Evolutionary conservation across 129 eudicot species (phyloP).

Genomic region (Logfia minima): DNA sequence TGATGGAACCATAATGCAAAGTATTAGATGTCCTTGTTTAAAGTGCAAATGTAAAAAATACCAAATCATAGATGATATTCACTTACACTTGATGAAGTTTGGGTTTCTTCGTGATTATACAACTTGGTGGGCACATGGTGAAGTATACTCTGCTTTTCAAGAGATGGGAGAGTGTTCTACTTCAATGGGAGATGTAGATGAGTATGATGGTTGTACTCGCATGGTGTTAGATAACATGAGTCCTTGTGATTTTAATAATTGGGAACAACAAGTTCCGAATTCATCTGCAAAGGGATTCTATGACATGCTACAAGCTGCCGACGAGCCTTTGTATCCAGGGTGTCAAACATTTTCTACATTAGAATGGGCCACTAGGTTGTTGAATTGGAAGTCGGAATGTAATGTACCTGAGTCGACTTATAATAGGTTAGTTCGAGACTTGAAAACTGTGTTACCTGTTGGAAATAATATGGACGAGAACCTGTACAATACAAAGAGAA

Average conservation of each 20-base stretch:
- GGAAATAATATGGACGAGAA: neutral
- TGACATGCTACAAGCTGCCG: slow-evolving; percentile 1
- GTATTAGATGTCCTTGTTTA: slow-evolving; percentile 7
- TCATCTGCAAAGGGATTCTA: neutral
- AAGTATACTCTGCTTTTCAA: neutral
- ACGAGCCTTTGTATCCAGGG: neutral
- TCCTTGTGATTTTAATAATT: neutral
- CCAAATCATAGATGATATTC: neutral
- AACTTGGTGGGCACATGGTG: slow-evolving; percentile 16
- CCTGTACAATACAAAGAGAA: slow-evolving; percentile 8
- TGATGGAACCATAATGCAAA: neutral
- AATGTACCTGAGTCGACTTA: neutral
- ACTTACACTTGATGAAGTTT: neutral
- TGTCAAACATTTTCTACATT: neutral
- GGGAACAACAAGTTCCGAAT: slow-evolving; percentile 1
- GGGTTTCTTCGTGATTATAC: neutral
- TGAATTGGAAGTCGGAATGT: slow-evolving; percentile 14
- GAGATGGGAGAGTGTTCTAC: neutral
- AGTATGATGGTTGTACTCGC: neutral
- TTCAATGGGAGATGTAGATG: neutral
- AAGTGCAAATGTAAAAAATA: neutral
- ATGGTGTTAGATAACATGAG: slow-evolving; percentile 4
- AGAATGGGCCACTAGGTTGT: neutral
- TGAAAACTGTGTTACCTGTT: neutral
- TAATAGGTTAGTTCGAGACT: neutral